Base-by-base conservation (phyloP, 768 basidiomycete species). In the Ephemerocybe angulata region DNA sequence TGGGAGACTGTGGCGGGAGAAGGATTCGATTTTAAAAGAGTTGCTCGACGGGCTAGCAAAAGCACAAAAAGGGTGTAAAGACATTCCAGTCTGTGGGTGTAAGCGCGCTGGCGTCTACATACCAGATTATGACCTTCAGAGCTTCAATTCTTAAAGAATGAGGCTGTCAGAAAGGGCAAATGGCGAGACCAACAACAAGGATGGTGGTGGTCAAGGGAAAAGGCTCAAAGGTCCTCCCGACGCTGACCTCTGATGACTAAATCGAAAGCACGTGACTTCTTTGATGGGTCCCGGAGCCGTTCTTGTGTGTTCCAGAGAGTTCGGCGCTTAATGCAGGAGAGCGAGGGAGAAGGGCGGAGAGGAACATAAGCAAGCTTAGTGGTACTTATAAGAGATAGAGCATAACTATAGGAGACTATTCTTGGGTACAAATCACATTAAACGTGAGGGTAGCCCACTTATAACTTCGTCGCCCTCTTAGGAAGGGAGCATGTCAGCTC, bases 401-500 rank as follows among this genome's bases (percentile, higher is more conserved):
- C n/a, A n/a, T n/a, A n/a, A n/a, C n/a, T n/a, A n/a, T n/a, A n/a
- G n/a, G n/a, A n/a, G n/a, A n/a, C n/a, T n/a, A n/a, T n/a, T n/a
- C n/a, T n/a, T n/a, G n/a, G n/a, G n/a, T n/a, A n/a, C 33, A 54
- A 5, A 8, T 24, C 28, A 35, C 46, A 54, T 47, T 35, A 53
- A 11, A 24, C 33, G 28, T 13, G 37, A 40, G n/a, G 3, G 1
- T 4, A 17, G 22, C 33, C 12, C 13, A 28, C 47, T 19, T 48
- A n/a, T 31, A 24, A 22, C 19, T 28, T 30, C 24, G 25, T 21
- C 17, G 62, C 62, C 2, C 55, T 56, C 17, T 25, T 8, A 37
- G 47, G 47, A 27, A 60, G 54, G 24, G 63, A 56, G 25, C 64
- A 67, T 0, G 67, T 67, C 47, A 76, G 58, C 19, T 67, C 63